Evolutionary conservation across 495 filamentous ascomycete genomes (phyloP).

Genomic region (Trichoderma orchidacearum): DNA sequence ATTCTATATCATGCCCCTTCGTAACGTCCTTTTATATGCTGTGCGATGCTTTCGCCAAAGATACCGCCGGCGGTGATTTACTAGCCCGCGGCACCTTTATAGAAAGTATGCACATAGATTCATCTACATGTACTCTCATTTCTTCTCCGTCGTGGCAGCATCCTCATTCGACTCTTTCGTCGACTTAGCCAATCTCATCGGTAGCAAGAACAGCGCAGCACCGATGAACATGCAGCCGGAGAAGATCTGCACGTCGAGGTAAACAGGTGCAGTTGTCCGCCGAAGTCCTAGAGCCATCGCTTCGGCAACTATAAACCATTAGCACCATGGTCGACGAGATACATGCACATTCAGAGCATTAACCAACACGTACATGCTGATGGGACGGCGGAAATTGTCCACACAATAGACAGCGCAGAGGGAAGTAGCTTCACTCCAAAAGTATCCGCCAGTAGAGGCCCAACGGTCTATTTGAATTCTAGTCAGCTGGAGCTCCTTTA

Average conservation of each 20-base stretch:
- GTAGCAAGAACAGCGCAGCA: neutral
- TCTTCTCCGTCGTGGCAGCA: neutral
- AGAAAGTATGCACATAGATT: no score
- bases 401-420: neutral
- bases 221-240: neutral
- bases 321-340: neutral
- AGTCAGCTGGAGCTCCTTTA: no score
- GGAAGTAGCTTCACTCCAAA: neutral
- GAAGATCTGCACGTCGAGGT: neutral
- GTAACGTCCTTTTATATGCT: no score
- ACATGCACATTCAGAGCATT: neutral
- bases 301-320: neutral
- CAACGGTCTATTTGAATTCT: neutral
- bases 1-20: no score
- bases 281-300: neutral
- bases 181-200: neutral
- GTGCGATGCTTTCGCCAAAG: no score
- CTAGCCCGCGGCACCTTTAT: no score
- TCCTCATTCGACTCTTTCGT: neutral
- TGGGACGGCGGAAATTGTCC: neutral
- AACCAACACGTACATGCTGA: neutral
- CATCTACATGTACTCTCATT: neutral
- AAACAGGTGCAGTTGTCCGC: neutral
- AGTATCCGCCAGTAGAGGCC: neutral
- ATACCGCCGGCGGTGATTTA: no score